Evolutionary conservation across 352 stramenopile genomes (phyloP), one percentile per base, ranked within the genome.

Genomic region (Aphanomyces invadans): DNA sequence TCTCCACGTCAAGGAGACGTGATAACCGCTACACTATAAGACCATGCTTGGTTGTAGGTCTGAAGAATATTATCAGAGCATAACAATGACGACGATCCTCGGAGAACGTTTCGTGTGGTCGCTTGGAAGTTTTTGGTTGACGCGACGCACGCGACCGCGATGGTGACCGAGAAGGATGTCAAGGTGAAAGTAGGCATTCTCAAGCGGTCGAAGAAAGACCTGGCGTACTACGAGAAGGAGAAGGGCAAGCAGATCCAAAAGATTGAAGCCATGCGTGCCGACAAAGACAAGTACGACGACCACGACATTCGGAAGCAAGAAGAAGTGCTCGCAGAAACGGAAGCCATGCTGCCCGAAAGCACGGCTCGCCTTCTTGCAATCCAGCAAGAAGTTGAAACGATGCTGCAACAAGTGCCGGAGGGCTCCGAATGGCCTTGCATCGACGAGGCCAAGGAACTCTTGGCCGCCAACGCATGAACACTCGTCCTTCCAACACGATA

Each of bases 161-260:
- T 39, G 48, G 88, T 89, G 83, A 59, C 77, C 5, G 81, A 89
- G 62, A 74, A 78, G 46, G 72, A 88, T 65, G 84, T 92, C 70
- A 87, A 88, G 78, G 86, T 92, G 73, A 92, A 92, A 76, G 81
- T 92, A 65, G 81, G 81, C 74, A 84, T 80, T 48, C 59, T 92
- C 52, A 80, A 81, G 36, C 73, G 83, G 78, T 88, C 48, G 61
- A 92, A 89, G 74, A 92, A 92, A 65, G 83, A 92, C 60, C 70
- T 92, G 19, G 81, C 85, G 70, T 92, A 88, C 65, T 92, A 92
- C 71, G 76, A 68, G 44, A 87, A 92, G 67, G 83, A 92, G 70
- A 79, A 85, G 71, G 56, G 68, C 9, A 67, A 77, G 7, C 83
- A 92, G 59, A 64, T 71, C 52, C 48, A 44, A 21, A 84, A 84